A percentile compares a stretch with the other conserved stretches of the same genome.
Conservation (phyloP, 768 basidiomycete species). For the Lactifluus piperatus region DNA sequence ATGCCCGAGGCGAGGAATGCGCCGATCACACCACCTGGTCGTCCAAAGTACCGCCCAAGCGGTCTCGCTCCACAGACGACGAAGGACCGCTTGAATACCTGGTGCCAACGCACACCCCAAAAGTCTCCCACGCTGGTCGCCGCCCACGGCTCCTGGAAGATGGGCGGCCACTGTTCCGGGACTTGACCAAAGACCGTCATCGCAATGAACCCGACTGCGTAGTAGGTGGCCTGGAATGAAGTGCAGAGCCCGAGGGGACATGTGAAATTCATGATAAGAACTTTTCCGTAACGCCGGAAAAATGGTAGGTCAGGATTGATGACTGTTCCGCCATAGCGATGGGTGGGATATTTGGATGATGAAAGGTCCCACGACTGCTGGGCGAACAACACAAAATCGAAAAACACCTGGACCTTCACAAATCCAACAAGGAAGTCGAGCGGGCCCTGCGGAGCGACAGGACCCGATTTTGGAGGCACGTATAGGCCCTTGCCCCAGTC, state of each 20-base stretch:
- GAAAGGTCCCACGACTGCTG: slow-evolving; percentile 26
- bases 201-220: slow-evolving; percentile 7
- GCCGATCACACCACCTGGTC: slow-evolving; percentile 11
- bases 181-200: slow-evolving; percentile 9
- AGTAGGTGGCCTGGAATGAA: slow-evolving; percentile 15
- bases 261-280: slow-evolving; percentile 18
- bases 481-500: slow-evolving; percentile 37
- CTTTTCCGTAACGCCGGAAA: slow-evolving; percentile 27
- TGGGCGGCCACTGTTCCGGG: slow-evolving; percentile 50
- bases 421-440: slow-evolving; percentile 32
- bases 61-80: slow-evolving; percentile 42
- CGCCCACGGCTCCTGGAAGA: slow-evolving; percentile 49
- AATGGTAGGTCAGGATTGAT: slow-evolving; percentile 29
- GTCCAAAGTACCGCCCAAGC: slow-evolving; percentile 4
- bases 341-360: slow-evolving; percentile 27
- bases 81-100: slow-evolving; percentile 52
- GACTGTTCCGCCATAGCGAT: slow-evolving; percentile 30
- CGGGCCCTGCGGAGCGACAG: slow-evolving; percentile 33
- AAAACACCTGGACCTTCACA: slow-evolving; percentile 37
- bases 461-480: slow-evolving; percentile 31
- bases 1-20: slow-evolving; percentile 19
- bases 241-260: slow-evolving; percentile 12
- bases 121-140: slow-evolving; percentile 51
- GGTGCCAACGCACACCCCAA: slow-evolving; percentile 65
- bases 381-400: slow-evolving; percentile 30